Evolutionary conservation across 2,329 filamentous ascomycete species (phyloP).

Genomic region (Aspergillus ruber): DNA sequence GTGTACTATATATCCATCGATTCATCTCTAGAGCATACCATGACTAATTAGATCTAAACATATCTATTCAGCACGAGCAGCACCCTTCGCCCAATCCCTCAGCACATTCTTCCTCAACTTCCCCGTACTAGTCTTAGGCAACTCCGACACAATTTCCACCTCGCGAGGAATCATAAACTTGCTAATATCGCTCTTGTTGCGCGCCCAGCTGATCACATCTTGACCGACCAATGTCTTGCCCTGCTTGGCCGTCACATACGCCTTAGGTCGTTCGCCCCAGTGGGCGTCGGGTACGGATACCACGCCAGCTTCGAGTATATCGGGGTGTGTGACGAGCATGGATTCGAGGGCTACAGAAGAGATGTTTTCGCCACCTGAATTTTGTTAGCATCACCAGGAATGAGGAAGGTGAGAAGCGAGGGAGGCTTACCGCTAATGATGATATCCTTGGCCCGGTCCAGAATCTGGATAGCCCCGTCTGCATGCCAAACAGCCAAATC

Average conservation of each 20-base stretch:
- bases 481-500: constrained; percentile 90
- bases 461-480: constrained; percentile 84
- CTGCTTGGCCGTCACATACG: constrained; percentile 74
- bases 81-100: constrained; percentile 70
- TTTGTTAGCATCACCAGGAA: constrained; percentile 1
- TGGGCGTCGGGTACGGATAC: constrained; percentile 80
- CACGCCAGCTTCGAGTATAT: constrained; percentile 85
- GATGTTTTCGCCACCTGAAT: constrained; percentile 85
- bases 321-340: constrained; percentile 80
- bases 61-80: background rate
- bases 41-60: background rate
- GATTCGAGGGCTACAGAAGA: constrained; percentile 86
- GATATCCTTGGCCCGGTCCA: constrained; percentile 93
- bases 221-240: constrained; percentile 56
- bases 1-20: background rate
- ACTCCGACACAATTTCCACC: constrained; percentile 71
- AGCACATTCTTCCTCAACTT: constrained; percentile 95
- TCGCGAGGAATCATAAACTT: constrained; percentile 78
- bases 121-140: constrained; percentile 95
- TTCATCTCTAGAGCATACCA: background rate
- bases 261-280: constrained; percentile 96
- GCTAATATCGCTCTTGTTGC: constrained; percentile 70
- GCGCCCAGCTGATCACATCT: constrained; percentile 81
- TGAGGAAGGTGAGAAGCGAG: background rate
- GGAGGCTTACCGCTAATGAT: constrained; percentile 74